These are phyloP conservation scores for Neurospora tetraspora DNA, from an alignment of 495 filamentous ascomycete genomes.

Conservation along the genomic window DNA sequence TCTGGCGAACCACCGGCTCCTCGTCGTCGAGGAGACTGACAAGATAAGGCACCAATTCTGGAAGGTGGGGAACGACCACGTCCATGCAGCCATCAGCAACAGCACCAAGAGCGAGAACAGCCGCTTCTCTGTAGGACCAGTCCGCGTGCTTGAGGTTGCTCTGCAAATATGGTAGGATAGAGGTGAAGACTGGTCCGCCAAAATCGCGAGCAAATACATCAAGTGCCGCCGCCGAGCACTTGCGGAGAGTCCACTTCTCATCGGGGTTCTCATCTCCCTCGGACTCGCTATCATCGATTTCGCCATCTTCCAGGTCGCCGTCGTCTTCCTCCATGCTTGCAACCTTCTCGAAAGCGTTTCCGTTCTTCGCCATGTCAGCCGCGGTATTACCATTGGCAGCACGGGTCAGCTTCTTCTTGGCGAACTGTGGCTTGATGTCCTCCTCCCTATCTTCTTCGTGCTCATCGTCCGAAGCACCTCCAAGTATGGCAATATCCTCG, in stretches of 20 bases:
- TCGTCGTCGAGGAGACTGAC: conserved; percentile 75
- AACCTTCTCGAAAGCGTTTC: conserved; percentile 39
- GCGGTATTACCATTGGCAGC: conserved; percentile 38
- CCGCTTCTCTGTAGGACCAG: conserved; percentile 90
- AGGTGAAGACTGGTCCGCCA: conserved; percentile 75
- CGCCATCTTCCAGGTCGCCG: conserved; percentile 80
- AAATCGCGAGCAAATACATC: conserved; percentile 92
- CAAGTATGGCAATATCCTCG: conserved; percentile 79
- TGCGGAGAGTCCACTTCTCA: conserved; percentile 90
- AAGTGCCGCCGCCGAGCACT: conserved; percentile 93
- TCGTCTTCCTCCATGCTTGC: conserved; percentile 57
- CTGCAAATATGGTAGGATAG: conserved; percentile 85
- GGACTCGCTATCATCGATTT: conserved; percentile 74
- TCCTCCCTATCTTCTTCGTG: conserved; percentile 82
- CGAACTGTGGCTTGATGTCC: conserved; percentile 90
- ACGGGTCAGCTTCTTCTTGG: conserved; percentile 52
- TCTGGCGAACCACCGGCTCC: conserved; percentile 90
- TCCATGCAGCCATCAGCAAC: conserved; percentile 93
- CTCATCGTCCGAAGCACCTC: conserved; percentile 78
- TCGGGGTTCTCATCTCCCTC: conserved; percentile 70
- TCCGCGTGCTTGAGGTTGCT: conserved; percentile 79
- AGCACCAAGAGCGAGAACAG: conserved; percentile 88
- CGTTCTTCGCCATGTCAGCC: conserved; percentile 42
- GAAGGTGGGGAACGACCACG: conserved; percentile 81
- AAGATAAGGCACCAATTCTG: conserved; percentile 82